These are phyloP conservation scores for Karstenula rhodostoma DNA, from an alignment of 2,329 filamentous ascomycete species.

Conservation along the genomic window DNA sequence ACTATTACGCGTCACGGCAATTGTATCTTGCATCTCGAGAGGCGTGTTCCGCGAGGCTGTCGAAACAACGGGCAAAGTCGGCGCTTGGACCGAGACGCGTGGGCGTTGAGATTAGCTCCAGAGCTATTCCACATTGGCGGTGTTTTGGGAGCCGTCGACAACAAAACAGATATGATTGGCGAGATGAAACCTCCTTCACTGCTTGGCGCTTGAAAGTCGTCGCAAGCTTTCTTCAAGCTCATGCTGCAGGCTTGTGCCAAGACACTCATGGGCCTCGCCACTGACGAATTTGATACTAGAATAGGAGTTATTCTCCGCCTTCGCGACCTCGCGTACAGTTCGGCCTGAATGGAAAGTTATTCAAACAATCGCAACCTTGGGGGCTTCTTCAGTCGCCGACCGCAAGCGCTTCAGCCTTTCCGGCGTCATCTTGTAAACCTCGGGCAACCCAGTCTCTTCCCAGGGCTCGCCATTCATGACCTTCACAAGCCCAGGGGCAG, in stretches of 20 bases:
- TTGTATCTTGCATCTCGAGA: conserved; percentile 7
- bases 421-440: conserved; percentile 33
- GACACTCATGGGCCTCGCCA: background rate
- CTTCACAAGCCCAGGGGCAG: conserved; percentile 36
- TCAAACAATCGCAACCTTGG: conserved; percentile 19
- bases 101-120: background rate
- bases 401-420: conserved; percentile 20
- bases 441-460: conserved; percentile 29
- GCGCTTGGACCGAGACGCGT: conserved; percentile 14
- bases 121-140: background rate
- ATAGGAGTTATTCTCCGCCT: background rate
- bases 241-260: conserved; percentile 6
- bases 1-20: conserved; percentile 15
- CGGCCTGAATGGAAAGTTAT: background rate
- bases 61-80: conserved; percentile 20
- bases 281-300: background rate
- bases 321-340: background rate
- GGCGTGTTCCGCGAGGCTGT: conserved; percentile 24
- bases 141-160: conserved; percentile 1
- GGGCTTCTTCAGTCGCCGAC: background rate
- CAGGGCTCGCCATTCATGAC: conserved; percentile 33
- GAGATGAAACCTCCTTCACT: background rate
- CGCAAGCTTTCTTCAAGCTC: conserved; percentile 15
- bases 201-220: conserved; percentile 13
- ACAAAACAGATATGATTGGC: background rate